Conservation (phyloP, 306 rosid species). For the Cucurbita moschata region DNA sequence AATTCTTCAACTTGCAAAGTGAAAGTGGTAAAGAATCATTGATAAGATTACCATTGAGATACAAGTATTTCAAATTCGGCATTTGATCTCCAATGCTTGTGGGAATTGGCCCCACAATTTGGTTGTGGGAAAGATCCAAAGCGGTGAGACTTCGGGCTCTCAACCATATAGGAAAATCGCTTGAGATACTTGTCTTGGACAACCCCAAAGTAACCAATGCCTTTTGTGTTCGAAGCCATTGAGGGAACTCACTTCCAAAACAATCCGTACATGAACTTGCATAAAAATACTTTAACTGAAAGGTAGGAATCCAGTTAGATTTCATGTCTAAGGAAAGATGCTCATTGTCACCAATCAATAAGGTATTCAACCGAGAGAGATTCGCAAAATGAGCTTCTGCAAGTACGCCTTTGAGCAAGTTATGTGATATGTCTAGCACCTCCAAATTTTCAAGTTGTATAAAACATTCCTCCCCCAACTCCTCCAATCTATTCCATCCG, state of each 20-base stretch:
- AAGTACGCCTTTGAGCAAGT: background rate
- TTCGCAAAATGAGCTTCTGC: background rate
- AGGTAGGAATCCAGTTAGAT: background rate
- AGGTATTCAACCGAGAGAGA: background rate
- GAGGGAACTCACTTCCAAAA: background rate
- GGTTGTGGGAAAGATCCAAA: constrained; percentile 3
- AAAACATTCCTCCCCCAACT: background rate
- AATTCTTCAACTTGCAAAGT: background rate
- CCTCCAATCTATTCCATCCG: background rate
- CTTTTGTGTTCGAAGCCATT: background rate
- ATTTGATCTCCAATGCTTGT: background rate
- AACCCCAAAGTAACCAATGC: background rate
- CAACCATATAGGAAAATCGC: background rate
- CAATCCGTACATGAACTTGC: background rate
- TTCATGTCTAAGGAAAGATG: background rate
- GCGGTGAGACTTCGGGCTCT: background rate
- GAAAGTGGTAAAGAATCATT: background rate
- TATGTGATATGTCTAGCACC: background rate
- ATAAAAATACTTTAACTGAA: background rate
- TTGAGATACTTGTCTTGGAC: background rate
- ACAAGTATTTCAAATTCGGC: background rate
- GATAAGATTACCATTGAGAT: background rate
- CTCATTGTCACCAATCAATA: background rate
- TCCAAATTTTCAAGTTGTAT: background rate
- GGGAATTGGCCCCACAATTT: background rate